Base-by-base conservation (phyloP, 2,329 filamentous ascomycete genomes). In the Botryotinia globosa region DNA sequence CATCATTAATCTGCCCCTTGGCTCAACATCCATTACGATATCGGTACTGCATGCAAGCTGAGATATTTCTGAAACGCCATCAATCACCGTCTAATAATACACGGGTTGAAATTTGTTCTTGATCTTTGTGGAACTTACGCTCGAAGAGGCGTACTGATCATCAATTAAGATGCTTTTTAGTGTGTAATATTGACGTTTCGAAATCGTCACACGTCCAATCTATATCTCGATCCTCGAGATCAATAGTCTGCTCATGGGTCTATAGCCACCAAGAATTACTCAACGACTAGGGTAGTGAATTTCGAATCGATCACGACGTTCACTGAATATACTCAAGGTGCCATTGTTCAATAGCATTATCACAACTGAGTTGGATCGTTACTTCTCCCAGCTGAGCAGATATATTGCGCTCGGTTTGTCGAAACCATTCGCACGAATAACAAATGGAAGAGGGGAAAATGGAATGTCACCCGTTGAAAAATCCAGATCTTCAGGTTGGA, bases 171-270 rank as follows among this genome's bases (percentile, higher is more conserved):
- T 67, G 44, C 63, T 72, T 72, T 72, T 72, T 59, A 42, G 32
- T 58, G 70, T 72, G 70, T 72, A 72, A 72, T 72, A 72, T 72
- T 72, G 70, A 68, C 63, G 70, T 72, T 72, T 72, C 64, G 64
- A 67, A 72, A 25, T 59, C 59, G 70, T 72, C 39, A 48, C 29
- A 72, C 70, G 29, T 72, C 34, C 48, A 72, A 72, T 72, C 29
- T 66, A 66, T 71, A 54, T 66, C 62, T 72, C 70, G 70, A 68
- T 58, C 61, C 69, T 37, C 67, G 70, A 37, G 70, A 68, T 72
- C 70, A 59, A 72, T 72, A 72, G 70, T 72, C 22, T 72, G 45
- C 67, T 67, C 51, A 67, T 61, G 70, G 70, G 29, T 58, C 37
- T 66, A 44, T 32, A 37, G 37, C 22, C 51, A 65, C 25, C 5